Base-by-base conservation (phyloP, 1,284 basidiomycete genomes). In the Austroboletus niveus region DNA sequence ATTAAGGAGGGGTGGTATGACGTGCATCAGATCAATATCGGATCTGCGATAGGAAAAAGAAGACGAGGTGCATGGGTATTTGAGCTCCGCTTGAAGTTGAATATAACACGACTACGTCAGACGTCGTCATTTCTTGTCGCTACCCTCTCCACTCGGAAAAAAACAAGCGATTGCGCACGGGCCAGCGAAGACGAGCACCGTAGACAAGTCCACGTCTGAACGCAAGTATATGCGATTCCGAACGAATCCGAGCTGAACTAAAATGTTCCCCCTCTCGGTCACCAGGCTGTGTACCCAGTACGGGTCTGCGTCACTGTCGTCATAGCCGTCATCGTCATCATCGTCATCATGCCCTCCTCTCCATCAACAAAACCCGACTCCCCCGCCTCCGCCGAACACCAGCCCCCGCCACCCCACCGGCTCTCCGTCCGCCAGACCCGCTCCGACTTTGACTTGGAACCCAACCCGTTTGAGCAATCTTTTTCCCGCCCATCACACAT, bases 391-490 rank as follows among this genome's bases (percentile, higher is more conserved):
- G 27, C 42, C 38, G 55, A 58, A 41, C 51, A 62, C 11, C 54
- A 59, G 2, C 55, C 53, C 0, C 55, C 48, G 2, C 57, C 52
- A 15, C 59, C 59, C 0, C 63, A 44, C 6, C 69, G 61, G 38
- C 61, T 67, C 1, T 38, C 58, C 14, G 51, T 58, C n/a, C 64
- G 66, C 48, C 76, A 77, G 59, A 79, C 75, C 27, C 79, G 83
- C 60, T 78, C 77, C 42, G 85, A 85, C 66, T 87, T 90, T 68
- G 85, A 89, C 68, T 82, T 93, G 53, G 95, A 98, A 69, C 92
- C 92, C 14, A 98, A 98, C 68, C 95, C 95, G 0, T 98, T 98
- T 66, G 95, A 98, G 68, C 90, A 94, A 71, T 95, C 92, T 47
- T 98, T 98, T 20, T 74, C 81, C 36, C 72, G 77, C 62, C 78